phyloP scores from a whole-genome alignment of 345 rosid genomes.

The Stellera chamaejasme region DNA sequence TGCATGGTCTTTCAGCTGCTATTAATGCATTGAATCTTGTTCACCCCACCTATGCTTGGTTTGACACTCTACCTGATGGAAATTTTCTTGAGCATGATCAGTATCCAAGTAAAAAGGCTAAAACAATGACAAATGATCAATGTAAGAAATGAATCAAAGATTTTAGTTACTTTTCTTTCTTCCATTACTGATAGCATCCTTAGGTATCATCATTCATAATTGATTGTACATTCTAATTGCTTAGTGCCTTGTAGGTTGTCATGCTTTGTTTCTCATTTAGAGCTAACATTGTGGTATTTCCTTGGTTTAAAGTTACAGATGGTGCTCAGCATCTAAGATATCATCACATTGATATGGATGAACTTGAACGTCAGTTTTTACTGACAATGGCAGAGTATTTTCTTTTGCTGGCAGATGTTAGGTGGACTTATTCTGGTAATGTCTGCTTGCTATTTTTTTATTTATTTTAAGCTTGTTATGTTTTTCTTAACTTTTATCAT shows the following conservation, averaged over 20 bases:
- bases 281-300: slow-evolving; percentile 1
- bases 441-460: neutral
- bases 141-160: slow-evolving; percentile 27
- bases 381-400: slow-evolving; percentile 75
- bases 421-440: slow-evolving; percentile 66
- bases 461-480: neutral
- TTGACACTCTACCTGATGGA: slow-evolving; percentile 52
- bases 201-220: no score
- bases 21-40: slow-evolving; percentile 84
- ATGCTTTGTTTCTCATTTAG: neutral
- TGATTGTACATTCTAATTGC: neutral
- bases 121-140: slow-evolving; percentile 37
- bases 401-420: slow-evolving; percentile 59
- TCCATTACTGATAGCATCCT: no score
- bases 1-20: slow-evolving; percentile 85
- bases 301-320: slow-evolving; percentile 29
- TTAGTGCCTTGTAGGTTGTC: neutral
- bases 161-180: no score
- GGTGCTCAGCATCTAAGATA: slow-evolving; percentile 31
- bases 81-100: slow-evolving; percentile 23
- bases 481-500: neutral
- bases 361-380: slow-evolving; percentile 71
- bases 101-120: slow-evolving; percentile 76
- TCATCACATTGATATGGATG: slow-evolving; percentile 53
- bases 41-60: slow-evolving; percentile 81